A percentile compares a stretch with the other conserved stretches of the same genome.
Conservation (phyloP, 176 grass and related monocot genomes). For the Carex scoparia region DNA sequence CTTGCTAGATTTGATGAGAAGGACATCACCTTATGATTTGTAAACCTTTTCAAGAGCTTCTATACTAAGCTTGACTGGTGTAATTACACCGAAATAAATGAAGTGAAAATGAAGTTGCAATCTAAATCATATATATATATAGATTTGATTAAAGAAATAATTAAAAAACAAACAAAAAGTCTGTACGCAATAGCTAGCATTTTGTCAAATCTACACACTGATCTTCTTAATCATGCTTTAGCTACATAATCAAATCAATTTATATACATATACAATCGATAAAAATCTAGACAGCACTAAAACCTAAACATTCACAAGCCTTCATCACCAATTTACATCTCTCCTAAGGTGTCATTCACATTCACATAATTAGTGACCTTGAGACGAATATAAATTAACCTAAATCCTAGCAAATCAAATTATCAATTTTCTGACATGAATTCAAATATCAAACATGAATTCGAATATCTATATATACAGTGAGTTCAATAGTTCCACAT, state of each 20-base stretch:
- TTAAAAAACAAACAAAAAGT: neutral
- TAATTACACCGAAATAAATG: neutral
- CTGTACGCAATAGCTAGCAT: neutral
- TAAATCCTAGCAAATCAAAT: slow-evolving; percentile 27
- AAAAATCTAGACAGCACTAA: slow-evolving; percentile 6
- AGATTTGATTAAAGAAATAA: neutral
- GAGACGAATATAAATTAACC: slow-evolving; percentile 4
- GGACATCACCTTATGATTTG: neutral
- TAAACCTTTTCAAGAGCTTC: neutral
- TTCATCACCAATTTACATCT: neutral
- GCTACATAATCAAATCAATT: slow-evolving; percentile 11
- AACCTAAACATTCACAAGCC: slow-evolving; percentile 16
- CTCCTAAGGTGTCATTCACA: slow-evolving; percentile 8
- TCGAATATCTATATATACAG: neutral
- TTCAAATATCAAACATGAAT: slow-evolving; percentile 3
- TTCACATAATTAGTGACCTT: slow-evolving; percentile 6
- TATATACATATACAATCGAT: slow-evolving; percentile 21
- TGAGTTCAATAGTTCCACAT: slow-evolving; percentile 29
- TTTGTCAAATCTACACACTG: slow-evolving; percentile 21
- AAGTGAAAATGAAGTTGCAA: slow-evolving; percentile 2
- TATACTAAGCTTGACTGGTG: neutral
- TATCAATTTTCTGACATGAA: neutral
- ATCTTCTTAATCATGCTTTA: neutral
- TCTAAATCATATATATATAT: neutral
- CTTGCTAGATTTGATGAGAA: slow-evolving; percentile 22